Conservation (phyloP, 805 yeast species). For the Pichia gijzeniarum region DNA sequence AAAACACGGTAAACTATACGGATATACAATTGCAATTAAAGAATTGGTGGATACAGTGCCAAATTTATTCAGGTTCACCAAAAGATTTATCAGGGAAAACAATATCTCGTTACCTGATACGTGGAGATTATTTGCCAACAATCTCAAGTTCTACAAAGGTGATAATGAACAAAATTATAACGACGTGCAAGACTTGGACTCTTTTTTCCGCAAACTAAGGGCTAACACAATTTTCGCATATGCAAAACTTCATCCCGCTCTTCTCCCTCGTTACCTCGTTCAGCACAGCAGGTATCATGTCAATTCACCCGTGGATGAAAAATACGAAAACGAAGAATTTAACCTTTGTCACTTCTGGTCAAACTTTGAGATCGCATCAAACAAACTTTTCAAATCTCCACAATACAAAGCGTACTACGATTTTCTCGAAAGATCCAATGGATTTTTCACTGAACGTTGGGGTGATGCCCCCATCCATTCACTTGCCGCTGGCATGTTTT, state of each 20-base stretch:
- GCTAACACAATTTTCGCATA: constrained; percentile 22
- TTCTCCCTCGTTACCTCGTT: constrained; percentile 33
- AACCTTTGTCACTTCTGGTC: constrained; percentile 89
- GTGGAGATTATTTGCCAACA: constrained; percentile 60
- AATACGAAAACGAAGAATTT: constrained; percentile 60
- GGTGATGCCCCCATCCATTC: constrained; percentile 97
- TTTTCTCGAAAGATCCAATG: constrained; percentile 64
- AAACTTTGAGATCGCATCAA: constrained; percentile 84
- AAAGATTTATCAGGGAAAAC: constrained; percentile 47
- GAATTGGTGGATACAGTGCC: constrained; percentile 84
- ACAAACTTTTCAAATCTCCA: constrained; percentile 64
- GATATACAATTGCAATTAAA: constrained; percentile 71
- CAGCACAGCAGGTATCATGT: constrained; percentile 32
- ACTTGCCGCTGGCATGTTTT: constrained; percentile 71
- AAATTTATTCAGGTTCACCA: constrained; percentile 67
- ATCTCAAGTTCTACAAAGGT: constrained; percentile 32
- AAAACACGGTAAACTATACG: constrained; percentile 62
- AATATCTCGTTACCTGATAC: constrained; percentile 49
- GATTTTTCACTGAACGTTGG: constrained; percentile 91
- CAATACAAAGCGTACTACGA: constrained; percentile 63
- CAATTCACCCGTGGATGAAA: constrained; percentile 40
- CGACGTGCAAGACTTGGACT: constrained; percentile 21
- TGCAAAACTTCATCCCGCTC: constrained; percentile 12
- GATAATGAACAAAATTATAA: constrained; percentile 27
- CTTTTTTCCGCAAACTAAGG: constrained; percentile 24